Conservation (phyloP, 2,329 filamentous ascomycete genomes). For the Penicillium rolfsii region DNA sequence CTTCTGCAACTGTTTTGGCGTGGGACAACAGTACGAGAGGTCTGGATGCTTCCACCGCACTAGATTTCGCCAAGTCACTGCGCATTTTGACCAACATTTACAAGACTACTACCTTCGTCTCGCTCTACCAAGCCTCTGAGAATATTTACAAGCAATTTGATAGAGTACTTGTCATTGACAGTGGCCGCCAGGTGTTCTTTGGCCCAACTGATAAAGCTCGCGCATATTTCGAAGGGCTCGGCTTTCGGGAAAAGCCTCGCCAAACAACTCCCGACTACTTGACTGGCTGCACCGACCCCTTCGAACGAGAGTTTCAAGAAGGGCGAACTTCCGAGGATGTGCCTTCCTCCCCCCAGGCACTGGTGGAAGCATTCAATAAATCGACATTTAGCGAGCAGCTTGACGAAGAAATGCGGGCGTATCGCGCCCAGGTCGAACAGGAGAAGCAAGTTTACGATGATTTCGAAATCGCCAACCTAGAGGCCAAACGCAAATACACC, state of each 20-base stretch:
- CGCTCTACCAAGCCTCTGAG: constrained; percentile 82
- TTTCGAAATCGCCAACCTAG: constrained; percentile 73
- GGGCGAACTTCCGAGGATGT: constrained; percentile 68
- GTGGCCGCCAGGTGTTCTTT: constrained; percentile 75
- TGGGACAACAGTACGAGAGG: constrained; percentile 78
- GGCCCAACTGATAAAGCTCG: constrained; percentile 70
- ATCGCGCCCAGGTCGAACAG: constrained; percentile 65
- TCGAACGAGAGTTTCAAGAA: constrained; percentile 74
- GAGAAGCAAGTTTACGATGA: constrained; percentile 73
- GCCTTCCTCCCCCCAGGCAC: constrained; percentile 67
- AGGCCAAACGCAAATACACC: constrained; percentile 76
- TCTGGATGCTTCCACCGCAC: constrained; percentile 68
- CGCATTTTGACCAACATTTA: constrained; percentile 82
- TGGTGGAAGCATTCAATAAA: constrained; percentile 70
- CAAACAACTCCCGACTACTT: constrained; percentile 83
- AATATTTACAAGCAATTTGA: constrained; percentile 80
- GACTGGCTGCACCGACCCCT: constrained; percentile 81
- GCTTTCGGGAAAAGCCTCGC: constrained; percentile 72
- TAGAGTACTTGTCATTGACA: constrained; percentile 81
- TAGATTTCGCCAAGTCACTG: constrained; percentile 70
- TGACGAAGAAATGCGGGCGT: constrained; percentile 68
- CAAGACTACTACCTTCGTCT: constrained; percentile 81
- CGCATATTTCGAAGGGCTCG: constrained; percentile 74
- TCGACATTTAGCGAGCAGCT: constrained; percentile 63
- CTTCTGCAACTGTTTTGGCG: constrained; percentile 69